A percentile compares a stretch with the other conserved stretches of the same genome.
phyloP scores from a whole-genome alignment of 495 filamentous ascomycete genomes.

The Aspergillus bridgeri region DNA sequence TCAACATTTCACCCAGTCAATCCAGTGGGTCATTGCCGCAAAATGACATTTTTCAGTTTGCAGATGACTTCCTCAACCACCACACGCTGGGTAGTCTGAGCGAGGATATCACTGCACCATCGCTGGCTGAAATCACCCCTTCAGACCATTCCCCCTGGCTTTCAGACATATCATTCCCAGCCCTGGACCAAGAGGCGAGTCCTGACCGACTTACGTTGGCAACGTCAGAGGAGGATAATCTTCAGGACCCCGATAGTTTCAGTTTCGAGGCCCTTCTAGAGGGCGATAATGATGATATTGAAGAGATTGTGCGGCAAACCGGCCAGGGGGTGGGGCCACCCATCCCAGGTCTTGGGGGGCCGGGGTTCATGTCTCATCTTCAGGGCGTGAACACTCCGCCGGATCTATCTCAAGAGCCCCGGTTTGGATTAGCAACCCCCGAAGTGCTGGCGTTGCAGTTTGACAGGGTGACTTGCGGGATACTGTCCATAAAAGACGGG shows the following conservation, averaged over 20 bases:
- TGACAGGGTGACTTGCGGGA: constrained; percentile 69
- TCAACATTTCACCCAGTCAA: constrained; percentile 3
- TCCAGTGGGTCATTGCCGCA: constrained; percentile 2
- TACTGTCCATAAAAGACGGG: constrained; percentile 71
- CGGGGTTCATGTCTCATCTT: background rate
- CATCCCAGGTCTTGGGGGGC: constrained; percentile 24
- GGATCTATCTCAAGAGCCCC: constrained; percentile 36
- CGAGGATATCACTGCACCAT: constrained; percentile 15
- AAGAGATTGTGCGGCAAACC: constrained; percentile 56
- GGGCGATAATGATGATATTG: constrained; percentile 51
- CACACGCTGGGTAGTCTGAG: constrained; percentile 7
- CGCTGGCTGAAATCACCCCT: constrained; percentile 9
- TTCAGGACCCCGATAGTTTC: constrained; percentile 16
- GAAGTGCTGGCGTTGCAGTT: constrained; percentile 68
- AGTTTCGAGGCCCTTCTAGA: constrained; percentile 38
- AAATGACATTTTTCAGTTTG: constrained; percentile 4
- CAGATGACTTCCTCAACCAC: constrained; percentile 15
- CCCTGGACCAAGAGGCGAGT: constrained; percentile 7
- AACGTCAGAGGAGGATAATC: constrained; percentile 3
- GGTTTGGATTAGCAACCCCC: constrained; percentile 45
- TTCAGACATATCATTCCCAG: constrained; percentile 12
- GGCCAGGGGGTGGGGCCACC: constrained; percentile 36
- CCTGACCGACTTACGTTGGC: constrained; percentile 7
- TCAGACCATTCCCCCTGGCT: constrained; percentile 18
- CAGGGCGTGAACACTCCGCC: background rate